phyloP scores from a whole-genome alignment of 2,329 filamentous ascomycete genomes.

The Trichoderma oligosporum region DNA sequence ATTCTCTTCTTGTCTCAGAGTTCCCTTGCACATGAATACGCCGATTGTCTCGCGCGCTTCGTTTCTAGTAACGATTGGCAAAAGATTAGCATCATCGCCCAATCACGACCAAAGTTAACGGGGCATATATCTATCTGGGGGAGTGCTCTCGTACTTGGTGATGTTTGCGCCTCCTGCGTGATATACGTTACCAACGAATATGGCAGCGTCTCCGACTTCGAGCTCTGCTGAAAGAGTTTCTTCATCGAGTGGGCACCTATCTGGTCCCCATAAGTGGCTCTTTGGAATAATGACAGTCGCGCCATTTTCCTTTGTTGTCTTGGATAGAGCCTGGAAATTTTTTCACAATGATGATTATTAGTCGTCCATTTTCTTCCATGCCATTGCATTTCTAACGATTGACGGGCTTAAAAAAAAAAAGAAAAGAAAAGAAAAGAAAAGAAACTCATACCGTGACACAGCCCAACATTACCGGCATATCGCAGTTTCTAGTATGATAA shows the following conservation, averaged over 20 bases:
- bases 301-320: conserved; percentile 40
- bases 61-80: conserved; percentile 20
- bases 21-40: conserved; percentile 35
- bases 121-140: background rate
- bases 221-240: conserved; percentile 40
- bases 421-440: too few relatives aligned
- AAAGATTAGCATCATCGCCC: conserved; percentile 1
- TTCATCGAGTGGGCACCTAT: conserved; percentile 34
- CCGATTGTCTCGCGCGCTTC: conserved; percentile 33
- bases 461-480: conserved; percentile 37
- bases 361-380: background rate
- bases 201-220: conserved; percentile 38
- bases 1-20: conserved; percentile 35
- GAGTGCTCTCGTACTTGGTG: conserved; percentile 26
- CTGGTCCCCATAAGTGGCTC: conserved; percentile 40
- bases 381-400: background rate
- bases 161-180: conserved; percentile 40
- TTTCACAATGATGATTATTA: background rate
- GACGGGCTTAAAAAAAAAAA: too few relatives aligned
- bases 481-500: conserved; percentile 31
- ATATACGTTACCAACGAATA: conserved; percentile 39
- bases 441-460: conserved; percentile 27
- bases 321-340: conserved; percentile 34
- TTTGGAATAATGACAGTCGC: conserved; percentile 41
- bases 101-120: background rate